Percentiles rank a stretch among this genome's conserved stretches.
Conservation (phyloP, 2,329 filamentous ascomycete species). For the Fusarium camptoceras region DNA sequence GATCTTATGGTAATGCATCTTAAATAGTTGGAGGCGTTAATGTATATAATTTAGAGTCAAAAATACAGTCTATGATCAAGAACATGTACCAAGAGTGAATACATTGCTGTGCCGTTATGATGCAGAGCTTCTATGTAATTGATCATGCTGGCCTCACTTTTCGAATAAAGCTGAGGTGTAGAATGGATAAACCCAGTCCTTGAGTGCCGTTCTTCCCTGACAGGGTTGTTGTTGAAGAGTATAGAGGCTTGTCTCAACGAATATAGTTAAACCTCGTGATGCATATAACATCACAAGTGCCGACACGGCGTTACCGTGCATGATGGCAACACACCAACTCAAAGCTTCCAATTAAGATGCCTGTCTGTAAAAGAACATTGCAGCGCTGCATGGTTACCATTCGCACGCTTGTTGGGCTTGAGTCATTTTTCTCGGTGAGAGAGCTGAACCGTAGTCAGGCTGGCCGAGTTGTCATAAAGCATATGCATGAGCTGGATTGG, state of each 20-base stretch:
- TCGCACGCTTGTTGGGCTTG: conserved; percentile 1
- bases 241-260: conserved; percentile 12
- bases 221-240: background rate
- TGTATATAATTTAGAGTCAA: conserved; percentile 24
- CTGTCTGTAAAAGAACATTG: background rate
- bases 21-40: conserved; percentile 61
- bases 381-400: background rate
- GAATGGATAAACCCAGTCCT: background rate
- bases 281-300: conserved; percentile 17
- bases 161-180: background rate
- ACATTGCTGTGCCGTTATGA: conserved; percentile 1
- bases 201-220: background rate
- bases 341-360: conserved; percentile 10
- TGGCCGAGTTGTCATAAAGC: conserved; percentile 18
- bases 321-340: conserved; percentile 18
- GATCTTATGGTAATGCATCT: conserved; percentile 88
- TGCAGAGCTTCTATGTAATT: background rate
- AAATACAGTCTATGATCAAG: background rate
- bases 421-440: background rate
- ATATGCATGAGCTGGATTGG: conserved; percentile 10
- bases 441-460: conserved; percentile 9
- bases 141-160: background rate
- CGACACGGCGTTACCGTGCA: conserved; percentile 28
- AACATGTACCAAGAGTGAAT: background rate
- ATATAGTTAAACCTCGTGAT: conserved; percentile 18